Conservation (phyloP, 2,329 filamentous ascomycete genomes). For the Paracoccidioides brasiliensis region DNA sequence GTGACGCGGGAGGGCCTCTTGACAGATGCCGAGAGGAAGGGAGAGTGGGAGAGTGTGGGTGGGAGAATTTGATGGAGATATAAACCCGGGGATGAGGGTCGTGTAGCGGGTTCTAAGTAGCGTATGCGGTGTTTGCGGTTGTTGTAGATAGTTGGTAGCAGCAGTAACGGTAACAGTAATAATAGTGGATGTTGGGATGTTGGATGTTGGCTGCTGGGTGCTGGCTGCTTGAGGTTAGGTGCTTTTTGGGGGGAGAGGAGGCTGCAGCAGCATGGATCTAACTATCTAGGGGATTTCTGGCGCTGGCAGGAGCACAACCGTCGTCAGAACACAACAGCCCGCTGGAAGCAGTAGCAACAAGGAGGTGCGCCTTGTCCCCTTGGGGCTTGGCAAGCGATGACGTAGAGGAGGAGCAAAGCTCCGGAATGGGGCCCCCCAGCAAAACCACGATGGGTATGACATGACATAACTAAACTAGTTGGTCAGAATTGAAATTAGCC, state of each 20-base stretch:
- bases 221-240: background rate
- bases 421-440: too few species aligned
- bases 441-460: too few species aligned
- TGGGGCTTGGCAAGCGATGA: slow-evolving; percentile 5
- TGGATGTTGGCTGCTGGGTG: background rate
- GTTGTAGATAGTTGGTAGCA: slow-evolving; percentile 7
- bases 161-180: background rate
- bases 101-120: background rate
- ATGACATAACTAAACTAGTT: too few species aligned
- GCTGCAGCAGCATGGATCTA: background rate
- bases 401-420: slow-evolving; percentile 1
- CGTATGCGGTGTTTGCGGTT: background rate
- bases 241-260: background rate
- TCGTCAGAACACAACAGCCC: background rate
- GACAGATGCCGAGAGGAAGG: background rate
- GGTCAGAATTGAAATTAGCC: too few species aligned
- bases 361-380: background rate
- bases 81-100: background rate
- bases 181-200: background rate
- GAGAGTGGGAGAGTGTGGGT: background rate
- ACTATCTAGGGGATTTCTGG: background rate
- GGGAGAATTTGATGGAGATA: background rate
- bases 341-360: background rate
- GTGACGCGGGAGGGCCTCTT: background rate
- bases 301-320: background rate